Conservation (phyloP, 2,329 filamentous ascomycete genomes). For the Trichophaea hybrida region DNA sequence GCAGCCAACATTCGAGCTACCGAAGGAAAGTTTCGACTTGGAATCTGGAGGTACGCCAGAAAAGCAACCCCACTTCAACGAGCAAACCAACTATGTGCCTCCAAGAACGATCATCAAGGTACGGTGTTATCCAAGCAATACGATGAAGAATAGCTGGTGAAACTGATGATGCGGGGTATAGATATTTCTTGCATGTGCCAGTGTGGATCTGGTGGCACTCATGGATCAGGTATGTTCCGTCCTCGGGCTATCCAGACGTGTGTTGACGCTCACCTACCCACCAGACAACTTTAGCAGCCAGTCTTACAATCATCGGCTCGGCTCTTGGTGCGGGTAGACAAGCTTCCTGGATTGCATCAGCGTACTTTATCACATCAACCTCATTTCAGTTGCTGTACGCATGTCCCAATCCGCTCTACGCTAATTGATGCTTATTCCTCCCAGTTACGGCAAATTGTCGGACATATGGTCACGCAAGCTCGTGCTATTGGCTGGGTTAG, state of each 20-base stretch:
- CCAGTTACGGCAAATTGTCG: constrained; percentile 35
- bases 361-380: constrained; percentile 42
- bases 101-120: constrained; percentile 40
- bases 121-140: constrained; percentile 7
- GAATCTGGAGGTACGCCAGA: not conserved
- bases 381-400: constrained; percentile 33
- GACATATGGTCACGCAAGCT: constrained; percentile 38
- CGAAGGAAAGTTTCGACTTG: not conserved
- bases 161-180: constrained; percentile 23
- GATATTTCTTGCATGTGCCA: constrained; percentile 45
- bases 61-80: constrained; percentile 34
- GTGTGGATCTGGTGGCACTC: constrained; percentile 41
- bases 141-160: not conserved
- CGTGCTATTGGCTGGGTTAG: constrained; percentile 29
- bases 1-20: not conserved
- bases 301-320: constrained; percentile 42
- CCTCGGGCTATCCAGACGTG: not conserved
- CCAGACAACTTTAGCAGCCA: constrained; percentile 40
- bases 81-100: constrained; percentile 44
- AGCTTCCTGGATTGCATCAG: constrained; percentile 42
- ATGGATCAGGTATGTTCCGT: constrained; percentile 37
- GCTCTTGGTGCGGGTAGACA: constrained; percentile 38
- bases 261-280: not conserved
- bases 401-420: not conserved
- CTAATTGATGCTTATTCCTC: not conserved